Evolutionary conservation across 2,329 filamentous ascomycete genomes (phyloP).

Genomic region (Didymella keratinophila): DNA sequence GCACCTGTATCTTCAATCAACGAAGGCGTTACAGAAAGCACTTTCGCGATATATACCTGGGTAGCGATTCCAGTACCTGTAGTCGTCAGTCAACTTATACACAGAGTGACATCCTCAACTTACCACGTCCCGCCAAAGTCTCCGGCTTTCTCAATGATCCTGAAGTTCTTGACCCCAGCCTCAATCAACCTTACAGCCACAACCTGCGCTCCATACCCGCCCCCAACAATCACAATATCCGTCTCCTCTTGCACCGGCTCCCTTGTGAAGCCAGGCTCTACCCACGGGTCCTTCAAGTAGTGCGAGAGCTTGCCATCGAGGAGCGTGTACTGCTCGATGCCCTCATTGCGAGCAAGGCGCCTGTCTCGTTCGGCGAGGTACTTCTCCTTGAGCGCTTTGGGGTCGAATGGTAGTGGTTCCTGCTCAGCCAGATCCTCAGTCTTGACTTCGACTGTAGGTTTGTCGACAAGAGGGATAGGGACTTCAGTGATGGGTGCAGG

Average conservation of each 20-base stretch:
- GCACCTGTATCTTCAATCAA: slow-evolving; percentile 12
- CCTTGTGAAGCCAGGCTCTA: slow-evolving; percentile 34
- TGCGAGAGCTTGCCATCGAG: slow-evolving; percentile 37
- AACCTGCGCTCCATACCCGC: slow-evolving; percentile 56
- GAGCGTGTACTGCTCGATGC: slow-evolving; percentile 40
- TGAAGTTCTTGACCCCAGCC: slow-evolving; percentile 51
- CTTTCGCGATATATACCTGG: slow-evolving; percentile 13
- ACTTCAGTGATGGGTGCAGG: slow-evolving; percentile 29
- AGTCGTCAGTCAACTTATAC: not conserved
- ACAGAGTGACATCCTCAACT: not conserved
- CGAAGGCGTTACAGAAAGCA: not conserved
- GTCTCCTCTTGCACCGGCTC: slow-evolving; percentile 40
- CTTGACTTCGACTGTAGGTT: slow-evolving; percentile 29
- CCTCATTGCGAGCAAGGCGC: slow-evolving; percentile 35
- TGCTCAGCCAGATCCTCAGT: slow-evolving; percentile 24
- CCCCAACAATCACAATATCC: slow-evolving; percentile 52
- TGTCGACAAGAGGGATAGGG: slow-evolving; percentile 25
- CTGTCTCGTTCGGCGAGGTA: slow-evolving; percentile 42
- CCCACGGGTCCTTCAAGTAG: slow-evolving; percentile 42
- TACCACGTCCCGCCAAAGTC: slow-evolving; percentile 59
- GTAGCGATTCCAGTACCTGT: slow-evolving; percentile 55
- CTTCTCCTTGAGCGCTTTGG: slow-evolving; percentile 35
- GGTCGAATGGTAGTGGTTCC: slow-evolving; percentile 36
- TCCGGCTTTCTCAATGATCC: slow-evolving; percentile 56
- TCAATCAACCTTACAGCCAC: slow-evolving; percentile 53